A percentile compares a stretch with the other conserved stretches of the same genome.
Evolutionary conservation across 2,329 filamentous ascomycete genomes (phyloP).

Genomic region (Phialocephala sp.): DNA sequence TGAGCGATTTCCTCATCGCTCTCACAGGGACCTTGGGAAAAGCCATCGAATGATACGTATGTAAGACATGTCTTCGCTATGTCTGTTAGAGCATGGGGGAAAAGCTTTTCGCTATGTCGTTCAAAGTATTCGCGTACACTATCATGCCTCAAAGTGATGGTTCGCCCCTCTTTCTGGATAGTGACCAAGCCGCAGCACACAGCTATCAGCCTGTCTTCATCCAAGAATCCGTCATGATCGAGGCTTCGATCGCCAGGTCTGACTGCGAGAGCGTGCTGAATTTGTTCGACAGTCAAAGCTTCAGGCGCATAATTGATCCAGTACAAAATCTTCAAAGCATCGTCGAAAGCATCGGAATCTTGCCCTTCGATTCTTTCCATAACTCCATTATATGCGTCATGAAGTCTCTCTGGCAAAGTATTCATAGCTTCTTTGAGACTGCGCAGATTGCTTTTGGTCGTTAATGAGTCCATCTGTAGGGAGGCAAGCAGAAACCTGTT

Average conservation of each 20-base stretch:
- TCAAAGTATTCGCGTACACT: not conserved
- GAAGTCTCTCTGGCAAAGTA: not conserved
- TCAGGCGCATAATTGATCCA: not conserved
- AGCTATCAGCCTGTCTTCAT: not conserved
- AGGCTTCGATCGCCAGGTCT: not conserved
- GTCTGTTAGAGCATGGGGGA: not conserved
- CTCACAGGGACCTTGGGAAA: not conserved
- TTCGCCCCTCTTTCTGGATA: not conserved
- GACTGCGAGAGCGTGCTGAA: not conserved
- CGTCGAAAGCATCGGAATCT: not conserved
- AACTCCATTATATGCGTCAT: not conserved
- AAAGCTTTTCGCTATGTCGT: not conserved
- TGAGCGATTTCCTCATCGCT: not conserved
- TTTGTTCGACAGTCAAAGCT: not conserved
- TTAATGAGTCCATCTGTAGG: not conserved
- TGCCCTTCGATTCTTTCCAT: not conserved
- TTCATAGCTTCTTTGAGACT: not conserved
- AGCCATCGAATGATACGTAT: not conserved
- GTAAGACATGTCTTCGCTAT: constrained; percentile 1
- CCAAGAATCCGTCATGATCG: not conserved
- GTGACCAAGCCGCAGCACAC: not conserved
- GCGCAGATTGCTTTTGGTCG: not conserved
- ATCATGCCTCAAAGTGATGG: not conserved
- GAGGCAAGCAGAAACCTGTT: not conserved
- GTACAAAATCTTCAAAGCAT: not conserved